phyloP scores from a whole-genome alignment of 2,329 filamentous ascomycete species.

The Penicillium sp. region DNA sequence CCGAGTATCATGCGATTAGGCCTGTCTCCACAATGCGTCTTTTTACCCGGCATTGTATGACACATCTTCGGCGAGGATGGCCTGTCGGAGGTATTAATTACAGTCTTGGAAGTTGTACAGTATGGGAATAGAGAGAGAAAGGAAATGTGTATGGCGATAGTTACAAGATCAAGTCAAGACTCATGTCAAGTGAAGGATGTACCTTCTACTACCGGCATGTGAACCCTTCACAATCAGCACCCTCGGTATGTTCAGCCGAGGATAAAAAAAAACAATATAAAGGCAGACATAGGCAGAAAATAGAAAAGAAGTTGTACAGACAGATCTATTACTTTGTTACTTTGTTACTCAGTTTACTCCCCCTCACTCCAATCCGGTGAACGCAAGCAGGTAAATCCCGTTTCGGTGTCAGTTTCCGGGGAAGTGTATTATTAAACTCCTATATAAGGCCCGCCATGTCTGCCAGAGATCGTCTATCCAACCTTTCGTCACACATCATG shows the following conservation, averaged over 20 bases:
- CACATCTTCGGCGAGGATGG: constrained; percentile 21
- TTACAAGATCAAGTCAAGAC: background rate
- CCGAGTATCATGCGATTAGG: constrained; percentile 4
- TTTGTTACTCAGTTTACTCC: background rate
- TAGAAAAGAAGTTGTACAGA: background rate
- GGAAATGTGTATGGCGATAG: no score
- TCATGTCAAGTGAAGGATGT: background rate
- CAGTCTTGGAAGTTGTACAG: background rate
- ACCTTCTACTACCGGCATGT: background rate
- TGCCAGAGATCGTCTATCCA: constrained; percentile 34
- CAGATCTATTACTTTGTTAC: no score
- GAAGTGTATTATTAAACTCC: constrained; percentile 6
- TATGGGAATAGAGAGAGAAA: background rate
- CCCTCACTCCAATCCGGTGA: constrained; percentile 35
- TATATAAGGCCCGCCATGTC: constrained; percentile 11
- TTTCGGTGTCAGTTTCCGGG: constrained; percentile 29
- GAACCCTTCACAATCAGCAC: background rate
- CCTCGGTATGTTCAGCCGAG: background rate
- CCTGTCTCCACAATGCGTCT: constrained; percentile 25
- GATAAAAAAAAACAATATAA: background rate
- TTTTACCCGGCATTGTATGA: constrained; percentile 25
- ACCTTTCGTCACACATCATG: constrained; percentile 61
- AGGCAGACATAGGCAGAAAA: background rate
- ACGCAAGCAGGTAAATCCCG: constrained; percentile 34
- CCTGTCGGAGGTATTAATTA: constrained; percentile 15